Evolutionary conservation across 1,284 basidiomycete genomes (phyloP).

Genomic region (Cutaneotrichosporon daszewskae): DNA sequence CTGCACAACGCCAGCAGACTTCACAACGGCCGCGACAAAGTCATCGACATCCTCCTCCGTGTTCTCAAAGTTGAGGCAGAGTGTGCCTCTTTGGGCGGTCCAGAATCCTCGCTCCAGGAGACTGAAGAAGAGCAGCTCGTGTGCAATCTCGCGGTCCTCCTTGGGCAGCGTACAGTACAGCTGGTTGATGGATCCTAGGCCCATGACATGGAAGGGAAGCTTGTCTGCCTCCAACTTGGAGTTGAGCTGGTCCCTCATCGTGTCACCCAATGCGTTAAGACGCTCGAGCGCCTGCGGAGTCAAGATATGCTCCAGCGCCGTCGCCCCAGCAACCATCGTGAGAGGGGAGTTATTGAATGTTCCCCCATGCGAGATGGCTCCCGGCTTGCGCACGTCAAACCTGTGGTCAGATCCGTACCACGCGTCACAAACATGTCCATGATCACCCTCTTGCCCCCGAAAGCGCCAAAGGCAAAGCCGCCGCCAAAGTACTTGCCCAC

Average conservation of each 20-base stretch:
- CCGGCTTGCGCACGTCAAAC: slow-evolving; percentile 20
- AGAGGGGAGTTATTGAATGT: slow-evolving; percentile 36
- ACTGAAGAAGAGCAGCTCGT: slow-evolving; percentile 20
- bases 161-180: slow-evolving; percentile 17
- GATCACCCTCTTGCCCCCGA: slow-evolving; percentile 28
- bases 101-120: slow-evolving; percentile 20
- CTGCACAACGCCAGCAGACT: slow-evolving; percentile 1
- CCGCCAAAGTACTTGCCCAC: slow-evolving; percentile 34
- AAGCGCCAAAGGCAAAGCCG: slow-evolving; percentile 33
- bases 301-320: slow-evolving; percentile 20
- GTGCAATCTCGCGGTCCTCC: slow-evolving; percentile 1
- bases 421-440: slow-evolving; percentile 22
- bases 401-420: slow-evolving; percentile 7
- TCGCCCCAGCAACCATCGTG: slow-evolving; percentile 27
- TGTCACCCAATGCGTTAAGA: slow-evolving; percentile 23
- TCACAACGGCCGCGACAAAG: slow-evolving; percentile 4
- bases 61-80: slow-evolving; percentile 8
- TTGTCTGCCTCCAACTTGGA: not conserved
- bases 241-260: slow-evolving; percentile 17
- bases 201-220: slow-evolving; percentile 16
- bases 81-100: slow-evolving; percentile 24
- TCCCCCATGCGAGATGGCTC: slow-evolving; percentile 20
- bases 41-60: slow-evolving; percentile 10
- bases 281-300: slow-evolving; percentile 16
- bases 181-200: slow-evolving; percentile 30